These are phyloP conservation scores for Trametes villosa DNA, from an alignment of 768 basidiomycete species.

Conservation along the genomic window DNA sequence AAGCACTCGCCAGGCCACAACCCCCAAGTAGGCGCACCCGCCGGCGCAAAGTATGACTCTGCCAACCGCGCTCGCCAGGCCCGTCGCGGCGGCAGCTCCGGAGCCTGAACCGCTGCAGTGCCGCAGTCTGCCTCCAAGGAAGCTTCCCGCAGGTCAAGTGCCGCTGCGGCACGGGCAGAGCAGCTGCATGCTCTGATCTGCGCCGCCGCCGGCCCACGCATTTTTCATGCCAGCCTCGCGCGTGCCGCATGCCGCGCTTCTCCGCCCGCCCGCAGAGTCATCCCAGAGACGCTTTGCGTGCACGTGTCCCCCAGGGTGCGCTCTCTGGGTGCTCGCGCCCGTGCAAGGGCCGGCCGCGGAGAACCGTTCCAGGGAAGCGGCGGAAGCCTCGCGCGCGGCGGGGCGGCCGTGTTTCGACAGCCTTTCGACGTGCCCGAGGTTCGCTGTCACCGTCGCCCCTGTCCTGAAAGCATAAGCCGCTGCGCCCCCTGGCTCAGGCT, in stretches of 20 bases:
- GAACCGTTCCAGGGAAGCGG: conserved; percentile 1
- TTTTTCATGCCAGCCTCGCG: conserved; percentile 11
- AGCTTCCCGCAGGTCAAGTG: not conserved
- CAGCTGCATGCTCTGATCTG: conserved; percentile 9
- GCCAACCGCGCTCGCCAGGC: too few relatives aligned
- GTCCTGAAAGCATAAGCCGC: too few relatives aligned
- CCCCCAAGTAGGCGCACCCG: not conserved
- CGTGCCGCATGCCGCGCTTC: conserved; percentile 13
- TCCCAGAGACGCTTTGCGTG: conserved; percentile 4
- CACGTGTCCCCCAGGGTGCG: conserved; percentile 11
- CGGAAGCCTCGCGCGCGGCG: too few relatives aligned
- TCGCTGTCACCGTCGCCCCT: not conserved
- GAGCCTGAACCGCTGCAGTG: not conserved
- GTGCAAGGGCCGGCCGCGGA: conserved; percentile 4
- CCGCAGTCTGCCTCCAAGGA: conserved; percentile 4
- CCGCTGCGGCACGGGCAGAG: not conserved
- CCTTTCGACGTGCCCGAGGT: not conserved
- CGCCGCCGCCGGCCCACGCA: conserved; percentile 1
- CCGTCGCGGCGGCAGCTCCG: too few relatives aligned
- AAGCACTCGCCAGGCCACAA: not conserved
- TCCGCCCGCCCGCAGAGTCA: too few relatives aligned
- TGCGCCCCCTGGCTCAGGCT: too few relatives aligned
- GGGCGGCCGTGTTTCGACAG: too few relatives aligned
- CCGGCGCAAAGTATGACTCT: too few relatives aligned
- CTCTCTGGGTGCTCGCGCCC: not conserved